Base-by-base conservation (phyloP, 2,329 filamentous ascomycete species). In the Plectosphaerella plurivora region DNA sequence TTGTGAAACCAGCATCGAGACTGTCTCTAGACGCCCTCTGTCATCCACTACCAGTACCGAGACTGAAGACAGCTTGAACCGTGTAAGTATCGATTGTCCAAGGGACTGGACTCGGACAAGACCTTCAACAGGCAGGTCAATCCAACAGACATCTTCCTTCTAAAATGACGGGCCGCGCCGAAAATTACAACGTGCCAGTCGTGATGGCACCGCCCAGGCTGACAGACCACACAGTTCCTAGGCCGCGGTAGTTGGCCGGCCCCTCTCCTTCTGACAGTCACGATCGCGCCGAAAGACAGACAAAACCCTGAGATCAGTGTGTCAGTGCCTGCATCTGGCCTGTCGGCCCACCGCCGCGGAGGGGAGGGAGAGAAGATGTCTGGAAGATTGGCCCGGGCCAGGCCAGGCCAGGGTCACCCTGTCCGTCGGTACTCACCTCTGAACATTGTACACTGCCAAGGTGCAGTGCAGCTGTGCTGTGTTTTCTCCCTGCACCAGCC, bases 361-460 rank as follows among this genome's bases (percentile, higher is more conserved):
- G 51, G 49, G 37, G 37, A 12, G 10, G 37, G 37, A 41, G 18
- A 41, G 47, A 49, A 49, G 18, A 24, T 49, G 47, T 41, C 47
- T 55, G 44, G 53, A 55, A 57, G 51, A 57, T 53, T 57, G 49
- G 22, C 51, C 49, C 33, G 51, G 47, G 47, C 55, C 35, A 37
- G 55, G 55, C 49, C 33, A 49, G 47, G 49, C 55, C 35, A 37
- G 55, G 55, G 53, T 44, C 45, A 50, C 55, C 55, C 51, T 53
- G 49, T 45, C 36, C 12, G 12, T 36, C 49, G 51, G 55, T 47
- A 45, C 49, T 22, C 22, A 22, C 22, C 22, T 3, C 22, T 22
- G 3, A 22, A 5, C 5, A 22, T 22, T 22, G 22, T 22, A 22
- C 22, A 22, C 22, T 22, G 22, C 22, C 22, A 22, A 22, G 5